These are phyloP conservation scores for Uromyces viciae-fabae DNA, from an alignment of 1,284 basidiomycete species.

Conservation along the genomic window DNA sequence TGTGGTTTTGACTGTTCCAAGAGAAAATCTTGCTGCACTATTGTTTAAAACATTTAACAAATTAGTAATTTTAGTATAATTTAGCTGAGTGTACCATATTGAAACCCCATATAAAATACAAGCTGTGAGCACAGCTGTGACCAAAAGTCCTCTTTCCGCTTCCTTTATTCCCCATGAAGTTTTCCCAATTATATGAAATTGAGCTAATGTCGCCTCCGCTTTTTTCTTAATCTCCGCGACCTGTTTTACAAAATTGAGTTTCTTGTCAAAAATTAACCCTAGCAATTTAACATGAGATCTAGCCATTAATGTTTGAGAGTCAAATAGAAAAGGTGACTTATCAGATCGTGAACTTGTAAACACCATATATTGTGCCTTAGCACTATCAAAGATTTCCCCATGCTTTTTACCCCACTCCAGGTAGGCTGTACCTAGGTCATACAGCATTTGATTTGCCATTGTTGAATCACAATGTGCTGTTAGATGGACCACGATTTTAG, in stretches of 20 bases:
- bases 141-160: not conserved
- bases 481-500: not conserved
- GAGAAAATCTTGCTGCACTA: not conserved
- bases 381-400: constrained; percentile 19
- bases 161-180: not conserved
- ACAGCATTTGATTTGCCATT: too few species aligned
- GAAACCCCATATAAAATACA: constrained; percentile 8
- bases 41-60: too few species aligned
- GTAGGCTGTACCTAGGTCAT: too few species aligned
- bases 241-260: constrained; percentile 2
- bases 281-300: not conserved
- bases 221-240: not conserved
- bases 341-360: not conserved
- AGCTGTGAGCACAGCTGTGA: not conserved
- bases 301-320: not conserved
- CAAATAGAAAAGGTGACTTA: not conserved
- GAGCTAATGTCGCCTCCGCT: not conserved
- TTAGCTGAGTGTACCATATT: too few species aligned
- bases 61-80: too few species aligned
- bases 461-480: not conserved
- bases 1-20: not conserved
- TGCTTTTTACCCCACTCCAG: not conserved
- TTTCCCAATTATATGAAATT: not conserved
- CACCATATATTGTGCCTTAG: constrained; percentile 8
- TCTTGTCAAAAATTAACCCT: not conserved